Base-by-base conservation (phyloP, 1,284 basidiomycete species). In the Bondarzewia mesenterica region DNA sequence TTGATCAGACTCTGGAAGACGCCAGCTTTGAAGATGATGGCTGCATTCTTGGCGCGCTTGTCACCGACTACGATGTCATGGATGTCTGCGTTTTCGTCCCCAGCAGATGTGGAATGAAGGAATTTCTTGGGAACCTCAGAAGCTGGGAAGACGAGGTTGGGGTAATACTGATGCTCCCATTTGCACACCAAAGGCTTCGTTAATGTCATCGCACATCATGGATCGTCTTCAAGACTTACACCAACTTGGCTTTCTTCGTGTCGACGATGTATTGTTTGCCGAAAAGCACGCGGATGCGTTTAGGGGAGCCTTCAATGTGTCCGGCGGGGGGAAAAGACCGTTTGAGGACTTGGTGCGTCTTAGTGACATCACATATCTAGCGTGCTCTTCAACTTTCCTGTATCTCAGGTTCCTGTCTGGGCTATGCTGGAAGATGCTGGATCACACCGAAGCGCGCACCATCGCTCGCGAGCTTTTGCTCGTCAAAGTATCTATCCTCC, bases 151-250 rank as follows among this genome's bases (percentile, higher is more conserved):
- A 69, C 82, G 54, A 80, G 82, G 7, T 54, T 54, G 1, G 82
- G 80, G 57, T 75, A 83, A 52, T 63, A 67, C 10, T 68, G 64
- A 41, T 71, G 66, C 45, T 78, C 67, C 80, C 80, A 83, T n/a
- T 80, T 84, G 51, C 16, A 18, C 1, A 21, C 22, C 22, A 16
- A 26, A 45, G 23, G 32, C n/a, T n/a, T n/a, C n/a, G 10, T 7
- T 14, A 18, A 10, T 16, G 21, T 25, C 35, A n/a, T 14, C 7
- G 39, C 32, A 52, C n/a, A 21, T 27, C n/a, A 20, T 22, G 12
- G 38, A 32, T 18, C 27, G 22, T 18, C 7, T 6, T 20, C 10
- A n/a, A 22, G 18, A 65, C 79, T 58, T 59, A 82, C 81, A 80
- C 78, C 22, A 81, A 68, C 55, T 77, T 80, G 6, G 79, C 71